Conservation (phyloP, 2,329 filamentous ascomycete species). For the Ceratocystis diversiconidia region DNA sequence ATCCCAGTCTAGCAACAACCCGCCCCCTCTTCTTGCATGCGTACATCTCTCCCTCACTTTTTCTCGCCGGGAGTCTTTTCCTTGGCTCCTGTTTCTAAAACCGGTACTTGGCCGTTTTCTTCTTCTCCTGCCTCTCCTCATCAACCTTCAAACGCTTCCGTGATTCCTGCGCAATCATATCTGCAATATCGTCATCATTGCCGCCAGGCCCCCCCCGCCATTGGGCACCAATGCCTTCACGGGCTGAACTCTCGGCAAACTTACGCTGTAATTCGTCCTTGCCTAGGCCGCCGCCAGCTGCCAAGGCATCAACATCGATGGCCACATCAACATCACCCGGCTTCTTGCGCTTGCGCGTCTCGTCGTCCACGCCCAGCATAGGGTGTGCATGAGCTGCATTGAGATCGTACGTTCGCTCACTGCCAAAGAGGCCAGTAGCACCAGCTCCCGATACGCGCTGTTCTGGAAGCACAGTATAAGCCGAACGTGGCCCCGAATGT, state of each 20-base stretch:
- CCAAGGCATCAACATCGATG: slow-evolving; percentile 71
- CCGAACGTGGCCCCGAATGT: slow-evolving; percentile 54
- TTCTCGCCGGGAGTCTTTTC: slow-evolving; percentile 2
- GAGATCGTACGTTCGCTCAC: slow-evolving; percentile 85
- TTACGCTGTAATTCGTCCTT: slow-evolving; percentile 70
- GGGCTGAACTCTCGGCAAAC: slow-evolving; percentile 59
- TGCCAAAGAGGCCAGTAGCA: slow-evolving; percentile 80
- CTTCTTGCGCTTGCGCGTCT: slow-evolving; percentile 78
- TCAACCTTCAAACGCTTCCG: slow-evolving; percentile 83
- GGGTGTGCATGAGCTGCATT: slow-evolving; percentile 46
- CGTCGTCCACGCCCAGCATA: slow-evolving; percentile 67
- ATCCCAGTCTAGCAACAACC: too few species aligned
- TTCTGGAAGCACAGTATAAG: slow-evolving; percentile 83
- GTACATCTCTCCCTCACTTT: not conserved
- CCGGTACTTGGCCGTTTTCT: slow-evolving; percentile 40
- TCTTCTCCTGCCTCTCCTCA: slow-evolving; percentile 59
- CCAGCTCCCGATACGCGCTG: slow-evolving; percentile 23
- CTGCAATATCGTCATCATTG: slow-evolving; percentile 74
- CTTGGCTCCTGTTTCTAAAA: slow-evolving; percentile 26
- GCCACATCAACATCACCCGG: slow-evolving; percentile 89
- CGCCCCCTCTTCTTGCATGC: not conserved
- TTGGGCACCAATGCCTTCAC: slow-evolving; percentile 52
- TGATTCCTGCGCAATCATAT: slow-evolving; percentile 91
- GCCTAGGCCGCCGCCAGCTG: slow-evolving; percentile 57
- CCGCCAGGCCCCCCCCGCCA: slow-evolving; percentile 34